Evolutionary conservation across 345 rosid genomes (phyloP).

Genomic region (Physaria fendleri): DNA sequence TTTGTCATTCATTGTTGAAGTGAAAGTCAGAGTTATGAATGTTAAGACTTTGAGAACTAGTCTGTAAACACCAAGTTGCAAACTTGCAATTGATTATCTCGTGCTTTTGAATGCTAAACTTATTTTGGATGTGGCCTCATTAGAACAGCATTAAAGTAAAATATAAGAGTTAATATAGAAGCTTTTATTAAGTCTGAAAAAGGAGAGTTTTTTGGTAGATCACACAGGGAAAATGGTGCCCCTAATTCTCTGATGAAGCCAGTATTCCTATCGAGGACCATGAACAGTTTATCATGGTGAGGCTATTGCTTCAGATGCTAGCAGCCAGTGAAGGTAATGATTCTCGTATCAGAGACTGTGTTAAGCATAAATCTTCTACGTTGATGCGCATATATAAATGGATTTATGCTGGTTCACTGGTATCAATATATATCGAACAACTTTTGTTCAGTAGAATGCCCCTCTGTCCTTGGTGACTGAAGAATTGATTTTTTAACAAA

Average conservation of each 20-base stretch:
- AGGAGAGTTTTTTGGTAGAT: slow-evolving; percentile 94
- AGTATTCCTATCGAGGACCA: slow-evolving; percentile 63
- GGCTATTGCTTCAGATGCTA: slow-evolving; percentile 36
- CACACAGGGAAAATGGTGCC: slow-evolving; percentile 85
- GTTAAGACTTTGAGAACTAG: slow-evolving; percentile 3
- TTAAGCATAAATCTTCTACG: not conserved
- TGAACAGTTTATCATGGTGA: slow-evolving; percentile 78
- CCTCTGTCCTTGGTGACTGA: not conserved
- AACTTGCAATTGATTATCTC: not conserved
- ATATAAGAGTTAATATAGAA: too few relatives aligned
- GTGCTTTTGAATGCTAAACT: not conserved
- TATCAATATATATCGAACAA: not conserved
- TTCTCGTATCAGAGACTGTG: not conserved
- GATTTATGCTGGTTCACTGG: not conserved
- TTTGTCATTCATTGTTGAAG: not conserved
- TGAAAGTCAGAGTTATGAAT: slow-evolving; percentile 9
- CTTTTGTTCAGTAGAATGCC: not conserved
- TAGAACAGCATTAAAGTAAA: not conserved
- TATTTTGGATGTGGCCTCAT: not conserved
- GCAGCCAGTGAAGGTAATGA: slow-evolving; percentile 31
- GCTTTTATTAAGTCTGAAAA: too few relatives aligned
- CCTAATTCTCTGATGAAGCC: slow-evolving; percentile 78
- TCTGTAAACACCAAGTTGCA: not conserved
- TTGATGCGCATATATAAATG: not conserved
- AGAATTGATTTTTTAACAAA: not conserved